Conservation (phyloP, 2,329 filamentous ascomycete genomes). For the Diaporthe sp. region DNA sequence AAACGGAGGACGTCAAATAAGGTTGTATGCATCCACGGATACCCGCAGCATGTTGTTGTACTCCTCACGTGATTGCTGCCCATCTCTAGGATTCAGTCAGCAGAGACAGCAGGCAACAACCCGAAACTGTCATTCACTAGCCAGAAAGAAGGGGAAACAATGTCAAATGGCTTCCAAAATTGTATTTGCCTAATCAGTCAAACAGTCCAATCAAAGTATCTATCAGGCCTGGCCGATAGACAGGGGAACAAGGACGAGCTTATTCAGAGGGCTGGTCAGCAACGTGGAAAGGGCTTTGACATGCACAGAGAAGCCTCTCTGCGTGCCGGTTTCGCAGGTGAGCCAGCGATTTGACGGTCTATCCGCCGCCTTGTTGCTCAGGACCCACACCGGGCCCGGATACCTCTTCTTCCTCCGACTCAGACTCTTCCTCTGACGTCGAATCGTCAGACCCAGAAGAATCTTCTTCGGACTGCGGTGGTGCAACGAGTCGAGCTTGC, state of each 20-base stretch:
- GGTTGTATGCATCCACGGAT: conserved; percentile 55
- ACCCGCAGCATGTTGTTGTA: conserved; percentile 54
- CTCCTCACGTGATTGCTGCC: conserved; percentile 55
- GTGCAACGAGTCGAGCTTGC: conserved; percentile 27
- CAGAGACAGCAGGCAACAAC: conserved; percentile 22
- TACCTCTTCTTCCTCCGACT: background rate
- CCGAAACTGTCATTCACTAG: conserved; percentile 1
- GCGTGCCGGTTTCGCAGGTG: background rate
- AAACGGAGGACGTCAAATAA: conserved; percentile 52
- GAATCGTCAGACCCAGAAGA: conserved; percentile 17
- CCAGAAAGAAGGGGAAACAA: background rate
- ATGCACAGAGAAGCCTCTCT: background rate
- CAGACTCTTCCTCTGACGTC: conserved; percentile 18
- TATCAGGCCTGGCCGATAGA: background rate
- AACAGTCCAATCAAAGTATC: conserved; percentile 30
- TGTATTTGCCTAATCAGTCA: conserved; percentile 38
- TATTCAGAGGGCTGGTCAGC: conserved; percentile 14
- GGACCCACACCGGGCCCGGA: conserved; percentile 6
- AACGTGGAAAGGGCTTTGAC: background rate
- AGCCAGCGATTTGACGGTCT: conserved; percentile 3
- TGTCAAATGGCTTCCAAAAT: conserved; percentile 30
- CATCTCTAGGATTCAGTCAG: conserved; percentile 27
- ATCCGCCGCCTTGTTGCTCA: background rate
- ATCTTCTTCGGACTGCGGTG: conserved; percentile 6
- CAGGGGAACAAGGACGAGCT: conserved; percentile 3